Evolutionary conservation across 768 basidiomycete genomes (phyloP).

Genomic region (Hemileccinum rubropunctum): DNA sequence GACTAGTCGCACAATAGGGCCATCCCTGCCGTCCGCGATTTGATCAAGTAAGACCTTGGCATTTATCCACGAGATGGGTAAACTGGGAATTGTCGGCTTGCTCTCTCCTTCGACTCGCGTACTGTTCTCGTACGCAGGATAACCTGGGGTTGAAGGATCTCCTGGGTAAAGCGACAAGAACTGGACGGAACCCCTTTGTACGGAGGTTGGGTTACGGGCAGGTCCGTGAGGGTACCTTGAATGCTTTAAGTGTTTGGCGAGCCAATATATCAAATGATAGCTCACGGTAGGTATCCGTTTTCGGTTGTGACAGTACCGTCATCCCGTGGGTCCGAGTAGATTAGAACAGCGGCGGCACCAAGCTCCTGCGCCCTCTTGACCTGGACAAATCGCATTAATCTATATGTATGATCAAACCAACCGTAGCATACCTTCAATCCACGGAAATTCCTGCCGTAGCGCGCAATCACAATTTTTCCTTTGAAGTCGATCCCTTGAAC

Average conservation of each 20-base stretch:
- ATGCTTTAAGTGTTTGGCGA: background rate
- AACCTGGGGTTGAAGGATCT: slow-evolving; percentile 85
- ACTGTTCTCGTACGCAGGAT: slow-evolving; percentile 81
- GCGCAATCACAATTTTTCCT: slow-evolving; percentile 74
- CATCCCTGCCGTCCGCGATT: slow-evolving; percentile 35
- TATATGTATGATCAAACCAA: slow-evolving; percentile 8
- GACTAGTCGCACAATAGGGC: slow-evolving; percentile 46
- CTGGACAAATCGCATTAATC: slow-evolving; percentile 39
- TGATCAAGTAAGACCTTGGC: slow-evolving; percentile 62
- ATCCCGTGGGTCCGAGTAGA: slow-evolving; percentile 86
- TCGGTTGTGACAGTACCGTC: slow-evolving; percentile 77
- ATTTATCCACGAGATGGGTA: slow-evolving; percentile 91
- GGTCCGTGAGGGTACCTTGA: slow-evolving; percentile 66
- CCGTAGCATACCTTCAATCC: slow-evolving; percentile 73
- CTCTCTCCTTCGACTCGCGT: slow-evolving; percentile 59
- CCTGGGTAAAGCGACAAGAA: slow-evolving; percentile 67
- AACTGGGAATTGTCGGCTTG: slow-evolving; percentile 74
- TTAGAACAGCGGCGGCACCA: slow-evolving; percentile 78
- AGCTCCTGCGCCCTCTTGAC: slow-evolving; percentile 84
- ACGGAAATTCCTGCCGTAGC: slow-evolving; percentile 78
- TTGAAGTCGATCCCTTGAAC: slow-evolving; percentile 59
- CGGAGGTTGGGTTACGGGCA: slow-evolving; percentile 78
- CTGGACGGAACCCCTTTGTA: slow-evolving; percentile 85
- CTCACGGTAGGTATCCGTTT: slow-evolving; percentile 71
- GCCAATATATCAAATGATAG: background rate